phyloP scores from a whole-genome alignment of 345 rosid species.

The Lepidium didymum region DNA sequence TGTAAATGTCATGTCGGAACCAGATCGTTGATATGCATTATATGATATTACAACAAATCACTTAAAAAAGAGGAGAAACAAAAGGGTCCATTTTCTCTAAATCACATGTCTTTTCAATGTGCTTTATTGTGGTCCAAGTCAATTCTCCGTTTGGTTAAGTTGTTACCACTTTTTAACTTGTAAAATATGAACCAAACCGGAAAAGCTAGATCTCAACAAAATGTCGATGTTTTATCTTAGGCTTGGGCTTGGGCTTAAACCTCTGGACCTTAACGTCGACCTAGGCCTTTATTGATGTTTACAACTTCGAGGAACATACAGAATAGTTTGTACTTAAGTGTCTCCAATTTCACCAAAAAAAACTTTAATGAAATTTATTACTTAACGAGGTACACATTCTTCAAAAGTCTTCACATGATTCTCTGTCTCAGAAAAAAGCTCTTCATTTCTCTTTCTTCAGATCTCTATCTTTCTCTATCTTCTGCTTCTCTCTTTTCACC shows the following conservation, averaged over 20 bases:
- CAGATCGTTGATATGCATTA: constrained; percentile 14
- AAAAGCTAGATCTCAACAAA: background rate
- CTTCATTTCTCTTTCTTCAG: background rate
- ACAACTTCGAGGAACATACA: background rate
- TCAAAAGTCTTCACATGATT: constrained; percentile 22
- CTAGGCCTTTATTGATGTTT: background rate
- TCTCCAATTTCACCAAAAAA: background rate
- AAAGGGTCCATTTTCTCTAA: constrained; percentile 17
- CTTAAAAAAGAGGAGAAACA: background rate
- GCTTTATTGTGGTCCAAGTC: constrained; percentile 23
- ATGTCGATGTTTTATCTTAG: background rate
- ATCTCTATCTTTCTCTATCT: background rate
- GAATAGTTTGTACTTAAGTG: background rate
- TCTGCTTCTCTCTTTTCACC: background rate
- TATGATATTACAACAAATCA: background rate
- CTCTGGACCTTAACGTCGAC: background rate
- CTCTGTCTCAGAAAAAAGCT: background rate
- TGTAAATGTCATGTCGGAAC: constrained; percentile 24
- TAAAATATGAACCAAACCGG: background rate
- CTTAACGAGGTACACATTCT: background rate
- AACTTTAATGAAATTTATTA: background rate
- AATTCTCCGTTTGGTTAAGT: constrained; percentile 6
- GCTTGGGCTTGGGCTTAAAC: background rate
- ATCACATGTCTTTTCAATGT: constrained; percentile 12
- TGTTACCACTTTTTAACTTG: background rate